Evolutionary conservation across 2,329 filamentous ascomycete species (phyloP).

Genomic region (Alternaria rosae): DNA sequence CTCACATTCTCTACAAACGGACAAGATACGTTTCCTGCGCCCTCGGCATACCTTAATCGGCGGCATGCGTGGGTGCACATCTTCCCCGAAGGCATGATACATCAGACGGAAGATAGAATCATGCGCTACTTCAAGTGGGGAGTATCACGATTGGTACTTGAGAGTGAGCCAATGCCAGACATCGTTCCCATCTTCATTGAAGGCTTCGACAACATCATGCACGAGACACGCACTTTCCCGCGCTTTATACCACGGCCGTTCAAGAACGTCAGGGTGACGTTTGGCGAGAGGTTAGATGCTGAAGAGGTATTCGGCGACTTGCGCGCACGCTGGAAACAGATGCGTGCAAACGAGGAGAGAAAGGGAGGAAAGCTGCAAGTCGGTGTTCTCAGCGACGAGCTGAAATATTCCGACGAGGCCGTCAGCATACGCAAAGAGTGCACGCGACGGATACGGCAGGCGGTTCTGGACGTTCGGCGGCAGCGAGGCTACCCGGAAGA

Average conservation of each 20-base stretch:
- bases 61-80: constrained; percentile 89
- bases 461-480: constrained; percentile 79
- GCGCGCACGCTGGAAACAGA: constrained; percentile 73
- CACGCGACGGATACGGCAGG: constrained; percentile 76
- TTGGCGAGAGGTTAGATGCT: constrained; percentile 79
- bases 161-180: constrained; percentile 85
- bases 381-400: constrained; percentile 69
- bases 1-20: constrained; percentile 72
- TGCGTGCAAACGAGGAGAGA: constrained; percentile 64
- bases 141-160: constrained; percentile 86
- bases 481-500: constrained; percentile 79
- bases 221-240: constrained; percentile 80
- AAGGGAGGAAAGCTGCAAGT: constrained; percentile 53
- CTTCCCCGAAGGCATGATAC: constrained; percentile 93
- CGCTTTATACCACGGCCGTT: constrained; percentile 79
- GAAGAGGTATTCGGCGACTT: constrained; percentile 80
- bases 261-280: constrained; percentile 74
- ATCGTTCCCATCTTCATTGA: constrained; percentile 95
- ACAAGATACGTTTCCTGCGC: constrained; percentile 70
- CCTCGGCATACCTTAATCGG: constrained; percentile 73
- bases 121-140: constrained; percentile 99
- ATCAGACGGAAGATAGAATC: constrained; percentile 79
- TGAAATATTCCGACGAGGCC: constrained; percentile 77
- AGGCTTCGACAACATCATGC: constrained; percentile 87
- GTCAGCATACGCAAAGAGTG: constrained; percentile 80